Conservation (phyloP, 495 filamentous ascomycete species). For the Xylaria bambusicola region DNA sequence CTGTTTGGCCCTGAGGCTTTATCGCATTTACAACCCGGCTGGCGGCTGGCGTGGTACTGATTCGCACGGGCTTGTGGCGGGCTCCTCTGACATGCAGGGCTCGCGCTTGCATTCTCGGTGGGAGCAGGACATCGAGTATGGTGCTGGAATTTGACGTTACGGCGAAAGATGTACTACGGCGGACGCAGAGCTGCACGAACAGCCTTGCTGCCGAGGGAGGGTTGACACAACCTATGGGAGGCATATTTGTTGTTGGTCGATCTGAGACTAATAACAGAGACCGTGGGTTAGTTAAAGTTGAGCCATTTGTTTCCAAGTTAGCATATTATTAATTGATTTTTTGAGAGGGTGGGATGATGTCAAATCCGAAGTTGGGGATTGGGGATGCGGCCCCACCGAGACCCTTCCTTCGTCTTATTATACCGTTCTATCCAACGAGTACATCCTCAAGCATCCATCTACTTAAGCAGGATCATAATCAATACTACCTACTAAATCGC, state of each 20-base stretch:
- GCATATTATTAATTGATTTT: conserved; percentile 23
- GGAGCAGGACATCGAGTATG: conserved; percentile 43
- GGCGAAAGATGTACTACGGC: conserved; percentile 21
- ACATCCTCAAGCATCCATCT: background rate
- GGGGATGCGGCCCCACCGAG: background rate
- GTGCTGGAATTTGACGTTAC: conserved; percentile 18
- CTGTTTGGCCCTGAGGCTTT: too few species aligned
- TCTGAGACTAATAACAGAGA: background rate
- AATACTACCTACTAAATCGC: too few species aligned
- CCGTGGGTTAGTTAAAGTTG: background rate
- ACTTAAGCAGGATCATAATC: background rate
- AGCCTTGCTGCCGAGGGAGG: conserved; percentile 38
- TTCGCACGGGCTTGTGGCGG: background rate
- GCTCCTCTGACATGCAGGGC: conserved; percentile 16
- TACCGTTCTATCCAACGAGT: too few species aligned
- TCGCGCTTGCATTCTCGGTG: conserved; percentile 20
- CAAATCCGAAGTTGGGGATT: conserved; percentile 24
- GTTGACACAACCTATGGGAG: conserved; percentile 38
- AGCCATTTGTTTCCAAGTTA: conserved; percentile 32
- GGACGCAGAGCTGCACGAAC: conserved; percentile 43
- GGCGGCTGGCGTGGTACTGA: conserved; percentile 10
- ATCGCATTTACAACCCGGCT: conserved; percentile 6
- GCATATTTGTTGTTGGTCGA: conserved; percentile 27
- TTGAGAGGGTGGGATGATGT: conserved; percentile 36
- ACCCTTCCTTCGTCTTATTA: too few species aligned